phyloP scores from a whole-genome alignment of 148 eudicot species.

The Linanthus parryae region DNA sequence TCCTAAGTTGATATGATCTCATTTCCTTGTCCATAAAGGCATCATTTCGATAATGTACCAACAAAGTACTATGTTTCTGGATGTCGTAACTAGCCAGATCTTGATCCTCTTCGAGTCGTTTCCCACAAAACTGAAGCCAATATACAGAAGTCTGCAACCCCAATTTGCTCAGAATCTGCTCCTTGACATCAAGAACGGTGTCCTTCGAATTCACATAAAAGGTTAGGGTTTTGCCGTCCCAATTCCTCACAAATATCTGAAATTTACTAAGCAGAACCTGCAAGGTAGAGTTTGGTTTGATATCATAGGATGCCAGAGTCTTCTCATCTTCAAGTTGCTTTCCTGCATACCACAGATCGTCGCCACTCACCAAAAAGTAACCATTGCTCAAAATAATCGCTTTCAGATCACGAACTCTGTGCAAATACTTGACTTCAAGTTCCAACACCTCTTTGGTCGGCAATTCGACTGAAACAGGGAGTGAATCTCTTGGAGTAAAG shows the following conservation, averaged over 20 bases:
- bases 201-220: constrained; percentile 15
- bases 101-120: neutral
- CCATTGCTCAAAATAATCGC: constrained; percentile 15
- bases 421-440: constrained; percentile 18
- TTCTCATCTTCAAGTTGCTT: constrained; percentile 12
- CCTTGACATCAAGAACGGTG: constrained; percentile 11
- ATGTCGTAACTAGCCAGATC: constrained; percentile 14
- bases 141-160: neutral
- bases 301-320: constrained; percentile 19
- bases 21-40: too few relatives aligned
- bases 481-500: constrained; percentile 17
- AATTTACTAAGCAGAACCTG: constrained; percentile 5
- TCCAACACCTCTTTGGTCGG: constrained; percentile 7
- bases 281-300: constrained; percentile 7
- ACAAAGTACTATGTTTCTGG: constrained; percentile 16
- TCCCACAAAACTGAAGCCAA: constrained; percentile 10
- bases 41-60: too few relatives aligned
- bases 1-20: too few relatives aligned
- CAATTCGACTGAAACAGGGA: constrained; percentile 14
- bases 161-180: constrained; percentile 11
- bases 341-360: neutral
- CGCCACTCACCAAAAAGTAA: neutral
- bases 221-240: neutral
- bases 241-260: constrained; percentile 15
- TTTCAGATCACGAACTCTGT: constrained; percentile 21